These are phyloP conservation scores for Fragaria nilgerrensis DNA, from an alignment of 306 rosid genomes.

Conservation along the genomic window DNA sequence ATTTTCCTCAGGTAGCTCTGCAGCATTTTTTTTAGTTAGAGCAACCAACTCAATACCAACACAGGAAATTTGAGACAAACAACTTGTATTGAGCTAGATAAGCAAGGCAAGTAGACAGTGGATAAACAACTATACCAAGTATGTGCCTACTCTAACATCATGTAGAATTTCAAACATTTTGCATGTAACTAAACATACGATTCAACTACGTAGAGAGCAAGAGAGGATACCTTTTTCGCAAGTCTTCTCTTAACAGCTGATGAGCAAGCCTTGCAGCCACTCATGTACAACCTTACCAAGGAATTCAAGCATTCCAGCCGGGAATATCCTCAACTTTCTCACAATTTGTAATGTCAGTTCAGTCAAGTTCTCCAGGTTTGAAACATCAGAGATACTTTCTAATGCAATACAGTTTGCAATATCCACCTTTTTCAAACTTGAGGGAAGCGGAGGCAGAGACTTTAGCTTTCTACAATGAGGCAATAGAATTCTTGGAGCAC, in stretches of 20 bases:
- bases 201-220: not conserved
- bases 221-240: constrained; percentile 46
- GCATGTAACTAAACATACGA: not conserved
- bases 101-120: not conserved
- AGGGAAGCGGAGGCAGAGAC: constrained; percentile 65
- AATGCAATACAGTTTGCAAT: constrained; percentile 46
- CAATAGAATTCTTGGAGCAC: constrained; percentile 33
- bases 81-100: not conserved
- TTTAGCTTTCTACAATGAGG: constrained; percentile 38
- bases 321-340: constrained; percentile 48
- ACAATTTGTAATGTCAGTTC: constrained; percentile 57
- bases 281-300: constrained; percentile 43
- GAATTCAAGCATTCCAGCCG: constrained; percentile 59
- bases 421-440: constrained; percentile 47
- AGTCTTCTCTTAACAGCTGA: constrained; percentile 37
- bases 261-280: constrained; percentile 53
- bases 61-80: not conserved
- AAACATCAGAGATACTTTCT: constrained; percentile 44
- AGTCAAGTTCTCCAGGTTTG: constrained; percentile 42
- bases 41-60: not conserved
- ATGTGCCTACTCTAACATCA: not conserved
- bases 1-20: constrained; percentile 58
- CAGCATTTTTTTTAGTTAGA: constrained; percentile 8
- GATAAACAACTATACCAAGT: not conserved
- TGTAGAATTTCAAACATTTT: not conserved